phyloP scores from a whole-genome alignment of 23 red algal genomes.

The Gracilaria domingensis region DNA sequence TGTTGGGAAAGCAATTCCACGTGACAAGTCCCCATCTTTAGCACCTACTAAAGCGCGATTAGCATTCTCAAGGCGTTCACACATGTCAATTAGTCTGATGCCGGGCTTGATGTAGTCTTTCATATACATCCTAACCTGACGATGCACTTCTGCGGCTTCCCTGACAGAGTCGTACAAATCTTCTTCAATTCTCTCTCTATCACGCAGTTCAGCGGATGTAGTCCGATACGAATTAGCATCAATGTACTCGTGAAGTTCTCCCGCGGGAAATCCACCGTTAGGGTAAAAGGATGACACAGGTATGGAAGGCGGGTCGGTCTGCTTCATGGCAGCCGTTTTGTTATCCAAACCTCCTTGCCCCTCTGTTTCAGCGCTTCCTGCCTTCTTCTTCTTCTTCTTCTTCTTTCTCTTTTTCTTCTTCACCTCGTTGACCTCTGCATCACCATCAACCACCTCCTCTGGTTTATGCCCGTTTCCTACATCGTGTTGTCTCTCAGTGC shows the following conservation, averaged over 20 bases:
- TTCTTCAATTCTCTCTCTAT: conserved; percentile 83
- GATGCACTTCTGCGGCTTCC: conserved; percentile 88
- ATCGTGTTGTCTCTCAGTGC: background rate
- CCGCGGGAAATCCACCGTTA: conserved; percentile 72
- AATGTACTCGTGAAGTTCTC: conserved; percentile 84
- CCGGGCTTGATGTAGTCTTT: conserved; percentile 91
- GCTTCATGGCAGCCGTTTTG: background rate
- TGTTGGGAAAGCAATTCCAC: conserved; percentile 97
- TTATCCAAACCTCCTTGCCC: conserved; percentile 1
- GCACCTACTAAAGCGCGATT: conserved; percentile 86
- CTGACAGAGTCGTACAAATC: conserved; percentile 82
- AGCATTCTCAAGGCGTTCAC: conserved; percentile 94
- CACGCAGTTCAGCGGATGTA: conserved; percentile 85
- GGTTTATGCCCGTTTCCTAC: background rate
- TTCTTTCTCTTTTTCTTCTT: conserved; percentile 81
- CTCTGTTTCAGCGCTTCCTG: conserved; percentile 26
- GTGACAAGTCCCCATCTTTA: conserved; percentile 79
- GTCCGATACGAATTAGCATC: conserved; percentile 86
- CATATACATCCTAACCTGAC: conserved; percentile 93
- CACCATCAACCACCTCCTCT: background rate
- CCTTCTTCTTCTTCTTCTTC: conserved; percentile 82
- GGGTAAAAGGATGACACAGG: conserved; percentile 81
- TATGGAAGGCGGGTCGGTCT: conserved; percentile 87
- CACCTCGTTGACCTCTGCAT: conserved; percentile 14
- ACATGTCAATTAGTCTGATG: conserved; percentile 96